These are phyloP conservation scores for Juglanconis juglandina DNA, from an alignment of 2,329 filamentous ascomycete genomes.

Conservation along the genomic window DNA sequence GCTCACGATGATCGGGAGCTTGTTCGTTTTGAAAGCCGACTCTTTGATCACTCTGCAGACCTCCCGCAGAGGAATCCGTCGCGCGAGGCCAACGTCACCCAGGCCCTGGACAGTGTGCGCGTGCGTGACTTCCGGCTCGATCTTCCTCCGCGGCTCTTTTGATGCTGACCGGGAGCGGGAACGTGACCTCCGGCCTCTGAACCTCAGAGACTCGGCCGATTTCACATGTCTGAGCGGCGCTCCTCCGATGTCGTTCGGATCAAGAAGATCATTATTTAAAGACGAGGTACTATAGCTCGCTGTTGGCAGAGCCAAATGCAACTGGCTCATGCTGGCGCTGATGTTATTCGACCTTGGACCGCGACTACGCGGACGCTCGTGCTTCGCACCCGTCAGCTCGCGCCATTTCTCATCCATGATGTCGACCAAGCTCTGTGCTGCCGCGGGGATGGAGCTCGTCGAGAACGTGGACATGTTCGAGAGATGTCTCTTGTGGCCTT, in stretches of 20 bases:
- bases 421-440: conserved; percentile 38
- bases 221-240: conserved; percentile 9
- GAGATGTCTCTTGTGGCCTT: conserved; percentile 44
- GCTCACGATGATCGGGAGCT: conserved; percentile 84
- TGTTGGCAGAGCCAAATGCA: conserved; percentile 17
- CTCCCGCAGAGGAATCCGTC: conserved; percentile 79
- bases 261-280: conserved; percentile 15
- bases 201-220: conserved; percentile 14
- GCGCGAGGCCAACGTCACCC: conserved; percentile 70
- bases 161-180: conserved; percentile 18
- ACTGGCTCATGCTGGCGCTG: conserved; percentile 36
- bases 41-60: conserved; percentile 79
- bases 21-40: conserved; percentile 70
- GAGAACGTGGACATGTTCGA: conserved; percentile 38
- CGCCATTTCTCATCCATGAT: conserved; percentile 31
- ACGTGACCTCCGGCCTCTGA: conserved; percentile 1
- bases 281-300: conserved; percentile 21
- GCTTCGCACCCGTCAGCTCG: conserved; percentile 20
- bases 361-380: conserved; percentile 35
- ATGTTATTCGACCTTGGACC: conserved; percentile 38
- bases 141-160: conserved; percentile 24
- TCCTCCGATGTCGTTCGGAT: conserved; percentile 11
- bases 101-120: conserved; percentile 32
- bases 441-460: conserved; percentile 37
- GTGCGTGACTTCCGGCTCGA: conserved; percentile 78